Evolutionary conservation across 164 flowering plant genomes (phyloP), one percentile per base, ranked within the genome.

Genomic region (Vitis rotundifolia): DNA sequence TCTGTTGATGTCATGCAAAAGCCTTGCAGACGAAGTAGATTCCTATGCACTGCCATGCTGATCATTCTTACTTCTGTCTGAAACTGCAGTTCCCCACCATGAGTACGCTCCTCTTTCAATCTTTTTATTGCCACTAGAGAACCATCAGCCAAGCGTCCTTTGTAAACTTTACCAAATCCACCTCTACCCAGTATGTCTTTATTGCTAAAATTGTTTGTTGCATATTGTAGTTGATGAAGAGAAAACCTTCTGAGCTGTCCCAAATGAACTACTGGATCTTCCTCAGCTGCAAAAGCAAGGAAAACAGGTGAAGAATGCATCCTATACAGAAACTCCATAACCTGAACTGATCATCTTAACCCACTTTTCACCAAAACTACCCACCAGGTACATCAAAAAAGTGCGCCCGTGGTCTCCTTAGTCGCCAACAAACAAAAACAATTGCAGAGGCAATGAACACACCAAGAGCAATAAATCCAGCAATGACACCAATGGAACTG

Each of bases 1-100:
- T 80, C 83, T 5, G 79, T 79, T 22, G 73, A 75, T 19, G 82
- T 79, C 75, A 76, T 73, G 75, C 82, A 79, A 71, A 80, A 80
- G 19, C 80, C 80, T 12, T 62, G 69, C 13, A 77, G 49, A 44
- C 74, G 80, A 66, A 77, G 83, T 47, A 80, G 51, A 68, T 77
- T 80, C 15, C 76, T 63, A 49, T 79, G 82, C 31, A 76, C 77
- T 31, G 77, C 82, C 77, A 73, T 73, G 66, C 82, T 76, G 68
- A 79, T 76, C 78, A 78, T 68, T 51, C 72, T 75, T 29, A 79
- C 77, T 68, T 79, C 82, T 15, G 82, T 73, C 44, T 76, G 83
- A 57, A 80, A 37, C 44, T 37, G 44, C 44, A 37, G 44, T 37
- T 37, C 44, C 7, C 44, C 44, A 37, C 44, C 44, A 77, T 73